Conservation (phyloP, 495 filamentous ascomycete genomes). For the Neurospora intermedia region DNA sequence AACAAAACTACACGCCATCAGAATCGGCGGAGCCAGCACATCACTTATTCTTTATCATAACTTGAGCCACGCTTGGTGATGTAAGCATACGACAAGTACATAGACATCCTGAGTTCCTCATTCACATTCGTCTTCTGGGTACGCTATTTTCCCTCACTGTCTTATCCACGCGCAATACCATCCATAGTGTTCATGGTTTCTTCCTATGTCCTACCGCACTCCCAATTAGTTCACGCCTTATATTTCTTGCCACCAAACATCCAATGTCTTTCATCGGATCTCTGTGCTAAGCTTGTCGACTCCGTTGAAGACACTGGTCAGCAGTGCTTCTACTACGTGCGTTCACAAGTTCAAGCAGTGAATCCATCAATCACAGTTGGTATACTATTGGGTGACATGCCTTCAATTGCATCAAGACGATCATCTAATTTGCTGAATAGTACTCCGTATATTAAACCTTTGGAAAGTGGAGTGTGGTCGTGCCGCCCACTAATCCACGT, state of each 20-base stretch:
- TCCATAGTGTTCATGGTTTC: background rate
- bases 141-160: background rate
- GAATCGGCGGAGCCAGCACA: background rate
- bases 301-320: background rate
- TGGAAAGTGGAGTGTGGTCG: background rate
- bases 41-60: background rate
- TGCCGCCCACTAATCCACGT: background rate
- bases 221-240: background rate
- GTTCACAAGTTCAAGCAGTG: background rate
- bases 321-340: background rate
- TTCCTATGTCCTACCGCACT: background rate
- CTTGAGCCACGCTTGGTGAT: background rate
- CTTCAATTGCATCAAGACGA: background rate
- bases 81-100: background rate
- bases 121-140: background rate
- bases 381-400: background rate
- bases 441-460: background rate
- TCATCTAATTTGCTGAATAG: background rate
- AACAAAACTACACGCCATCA: background rate
- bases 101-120: background rate
- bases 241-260: background rate
- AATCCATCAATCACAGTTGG: background rate
- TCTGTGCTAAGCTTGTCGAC: background rate
- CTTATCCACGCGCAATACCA: background rate
- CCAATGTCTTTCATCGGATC: background rate